phyloP scores from a whole-genome alignment of 192 early-diverging fungal species.

The Mortierella hygrophila region DNA sequence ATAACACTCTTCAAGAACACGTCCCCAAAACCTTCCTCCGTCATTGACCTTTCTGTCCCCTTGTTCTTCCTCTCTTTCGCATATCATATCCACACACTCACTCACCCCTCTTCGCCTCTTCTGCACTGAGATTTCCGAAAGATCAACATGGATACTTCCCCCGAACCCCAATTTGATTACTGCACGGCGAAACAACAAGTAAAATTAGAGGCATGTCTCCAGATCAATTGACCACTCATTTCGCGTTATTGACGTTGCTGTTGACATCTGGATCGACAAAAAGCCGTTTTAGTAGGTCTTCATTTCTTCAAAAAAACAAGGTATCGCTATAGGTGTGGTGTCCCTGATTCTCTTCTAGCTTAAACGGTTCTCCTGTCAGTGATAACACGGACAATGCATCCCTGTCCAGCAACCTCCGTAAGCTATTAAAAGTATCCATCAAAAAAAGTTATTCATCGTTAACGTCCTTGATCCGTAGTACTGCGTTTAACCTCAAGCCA shows the following conservation, averaged over 20 bases:
- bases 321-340: not conserved
- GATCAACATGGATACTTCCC: not conserved
- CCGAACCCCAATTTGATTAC: not conserved
- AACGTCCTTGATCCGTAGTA: not conserved
- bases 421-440: slow-evolving; percentile 60
- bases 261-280: not conserved
- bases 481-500: not conserved
- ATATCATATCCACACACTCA: not conserved
- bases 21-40: not conserved
- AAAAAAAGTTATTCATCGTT: not conserved
- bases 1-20: not conserved
- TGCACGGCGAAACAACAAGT: not conserved
- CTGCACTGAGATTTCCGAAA: not conserved
- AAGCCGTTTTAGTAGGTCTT: not conserved
- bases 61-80: not conserved
- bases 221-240: not conserved
- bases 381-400: slow-evolving; percentile 92
- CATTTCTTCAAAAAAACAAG: slow-evolving; percentile 4
- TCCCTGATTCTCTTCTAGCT: slow-evolving; percentile 2
- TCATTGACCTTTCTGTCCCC: not conserved
- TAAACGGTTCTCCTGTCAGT: slow-evolving; percentile 85
- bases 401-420: slow-evolving; percentile 89
- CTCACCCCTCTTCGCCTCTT: not conserved
- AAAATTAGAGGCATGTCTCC: not conserved
- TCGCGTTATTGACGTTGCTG: not conserved